Conservation (phyloP, 768 basidiomycete species). For the Ephemerocybe angulata region DNA sequence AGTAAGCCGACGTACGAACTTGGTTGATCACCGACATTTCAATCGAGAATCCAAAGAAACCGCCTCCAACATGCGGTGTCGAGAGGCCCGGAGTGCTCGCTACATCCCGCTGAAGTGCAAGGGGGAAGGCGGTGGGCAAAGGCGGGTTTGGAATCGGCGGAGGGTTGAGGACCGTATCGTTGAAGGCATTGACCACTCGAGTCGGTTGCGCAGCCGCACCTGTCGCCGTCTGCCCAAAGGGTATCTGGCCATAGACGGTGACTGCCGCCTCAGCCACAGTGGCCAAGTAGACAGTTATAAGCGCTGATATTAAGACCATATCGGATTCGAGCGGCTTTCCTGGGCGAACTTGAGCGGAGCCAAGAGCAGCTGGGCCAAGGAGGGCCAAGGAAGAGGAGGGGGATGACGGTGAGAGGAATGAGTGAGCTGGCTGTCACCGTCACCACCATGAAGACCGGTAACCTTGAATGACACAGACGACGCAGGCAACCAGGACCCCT, state of each 20-base stretch:
- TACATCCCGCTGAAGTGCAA: constrained; percentile 39
- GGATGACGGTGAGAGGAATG: no score
- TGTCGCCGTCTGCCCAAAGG: constrained; percentile 21
- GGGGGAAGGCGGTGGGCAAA: constrained; percentile 34
- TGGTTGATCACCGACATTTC: constrained; percentile 62
- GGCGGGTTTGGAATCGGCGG: constrained; percentile 47
- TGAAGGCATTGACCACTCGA: constrained; percentile 46
- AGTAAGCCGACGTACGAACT: constrained; percentile 39
- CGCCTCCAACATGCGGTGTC: constrained; percentile 3
- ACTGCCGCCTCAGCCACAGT: constrained; percentile 12
- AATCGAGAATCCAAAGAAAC: constrained; percentile 54
- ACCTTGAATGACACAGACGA: no score
- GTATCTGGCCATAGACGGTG: constrained; percentile 31
- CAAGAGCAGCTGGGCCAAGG: neutral
- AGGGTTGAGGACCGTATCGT: constrained; percentile 45
- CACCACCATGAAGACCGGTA: no score
- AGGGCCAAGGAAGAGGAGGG: no score
- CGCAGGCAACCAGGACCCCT: no score
- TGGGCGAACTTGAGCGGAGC: neutral
- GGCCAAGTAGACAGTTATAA: neutral
- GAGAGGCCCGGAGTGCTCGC: constrained; percentile 22
- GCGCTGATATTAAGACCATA: neutral
- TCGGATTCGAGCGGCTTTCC: neutral
- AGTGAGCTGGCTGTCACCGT: no score
- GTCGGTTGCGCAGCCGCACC: constrained; percentile 3